Evolutionary conservation across 257 asterid species (phyloP).

Genomic region (Leonotis leonurus): DNA sequence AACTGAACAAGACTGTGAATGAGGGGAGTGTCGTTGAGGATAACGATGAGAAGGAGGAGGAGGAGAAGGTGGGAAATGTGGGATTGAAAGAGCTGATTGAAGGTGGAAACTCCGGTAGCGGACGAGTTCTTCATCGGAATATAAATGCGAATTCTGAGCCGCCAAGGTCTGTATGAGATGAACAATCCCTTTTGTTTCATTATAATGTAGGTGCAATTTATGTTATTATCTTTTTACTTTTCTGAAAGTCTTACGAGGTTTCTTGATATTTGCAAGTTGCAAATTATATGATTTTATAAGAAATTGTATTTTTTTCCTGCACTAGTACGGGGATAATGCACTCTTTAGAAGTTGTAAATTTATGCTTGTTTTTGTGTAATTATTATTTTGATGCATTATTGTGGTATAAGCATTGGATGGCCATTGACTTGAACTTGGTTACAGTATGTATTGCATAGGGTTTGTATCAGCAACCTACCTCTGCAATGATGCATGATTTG

Average conservation of each 20-base stretch:
- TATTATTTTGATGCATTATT: background rate
- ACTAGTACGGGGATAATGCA: too few species aligned
- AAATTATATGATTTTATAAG: background rate
- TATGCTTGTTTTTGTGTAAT: too few species aligned
- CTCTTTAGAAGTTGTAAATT: too few species aligned
- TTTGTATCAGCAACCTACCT: background rate
- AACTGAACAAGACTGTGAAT: slow-evolving; percentile 14
- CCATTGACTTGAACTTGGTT: background rate
- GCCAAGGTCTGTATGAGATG: slow-evolving; percentile 38
- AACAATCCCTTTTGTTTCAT: background rate
- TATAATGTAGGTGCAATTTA: background rate
- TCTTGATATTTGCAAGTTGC: background rate
- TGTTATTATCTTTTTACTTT: background rate
- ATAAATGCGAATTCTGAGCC: slow-evolving; percentile 51
- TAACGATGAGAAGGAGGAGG: slow-evolving; percentile 26
- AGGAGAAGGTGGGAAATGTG: slow-evolving; percentile 38
- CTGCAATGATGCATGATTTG: background rate
- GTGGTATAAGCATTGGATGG: background rate
- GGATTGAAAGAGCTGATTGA: slow-evolving; percentile 90
- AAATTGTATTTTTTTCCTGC: too few species aligned
- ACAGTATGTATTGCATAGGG: background rate
- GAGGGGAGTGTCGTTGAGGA: slow-evolving; percentile 15
- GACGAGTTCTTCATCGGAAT: slow-evolving; percentile 65
- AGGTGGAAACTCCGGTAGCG: slow-evolving; percentile 36
- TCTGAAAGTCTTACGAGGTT: slow-evolving; percentile 2